Percentiles rank a stretch among this genome's conserved stretches.
Evolutionary conservation across 768 basidiomycete species (phyloP).

Genomic region (Amanita fuliginea): DNA sequence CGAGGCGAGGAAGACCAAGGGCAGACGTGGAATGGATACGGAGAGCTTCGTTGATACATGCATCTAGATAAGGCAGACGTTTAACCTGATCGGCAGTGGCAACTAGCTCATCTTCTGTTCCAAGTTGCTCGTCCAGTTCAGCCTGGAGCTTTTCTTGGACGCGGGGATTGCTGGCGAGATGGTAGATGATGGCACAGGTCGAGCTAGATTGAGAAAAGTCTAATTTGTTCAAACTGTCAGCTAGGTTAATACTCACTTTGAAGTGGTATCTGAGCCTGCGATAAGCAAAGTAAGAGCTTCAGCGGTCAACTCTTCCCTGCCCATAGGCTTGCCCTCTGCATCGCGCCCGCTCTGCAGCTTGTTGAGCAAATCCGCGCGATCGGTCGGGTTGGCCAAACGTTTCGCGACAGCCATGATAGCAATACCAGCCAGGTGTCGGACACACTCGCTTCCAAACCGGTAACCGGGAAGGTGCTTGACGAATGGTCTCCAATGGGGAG

Average conservation of each 20-base stretch:
- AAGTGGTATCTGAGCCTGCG: slow-evolving; percentile 87
- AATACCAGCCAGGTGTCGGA: slow-evolving; percentile 66
- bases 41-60: slow-evolving; percentile 80
- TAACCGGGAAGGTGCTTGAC: slow-evolving; percentile 69
- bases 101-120: slow-evolving; percentile 46
- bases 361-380: slow-evolving; percentile 71
- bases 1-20: slow-evolving; percentile 73
- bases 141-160: slow-evolving; percentile 63
- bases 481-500: slow-evolving; percentile 58
- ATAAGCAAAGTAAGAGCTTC: slow-evolving; percentile 82
- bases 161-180: slow-evolving; percentile 58
- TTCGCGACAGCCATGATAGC: slow-evolving; percentile 73
- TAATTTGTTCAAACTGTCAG: not conserved
- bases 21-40: slow-evolving; percentile 79
- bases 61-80: slow-evolving; percentile 67
- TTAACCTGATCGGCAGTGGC: slow-evolving; percentile 62
- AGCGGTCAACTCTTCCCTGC: slow-evolving; percentile 74
- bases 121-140: slow-evolving; percentile 59
- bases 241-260: slow-evolving; percentile 47
- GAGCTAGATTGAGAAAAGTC: slow-evolving; percentile 36
- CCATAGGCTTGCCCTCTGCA: slow-evolving; percentile 71
- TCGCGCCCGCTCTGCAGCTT: slow-evolving; percentile 75
- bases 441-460: slow-evolving; percentile 50
- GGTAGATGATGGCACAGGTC: slow-evolving; percentile 81
- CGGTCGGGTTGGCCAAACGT: slow-evolving; percentile 55